These are phyloP conservation scores for Ophiocordyceps polyrhachis-furcata DNA, from an alignment of 2,329 filamentous ascomycete genomes.

Conservation along the genomic window DNA sequence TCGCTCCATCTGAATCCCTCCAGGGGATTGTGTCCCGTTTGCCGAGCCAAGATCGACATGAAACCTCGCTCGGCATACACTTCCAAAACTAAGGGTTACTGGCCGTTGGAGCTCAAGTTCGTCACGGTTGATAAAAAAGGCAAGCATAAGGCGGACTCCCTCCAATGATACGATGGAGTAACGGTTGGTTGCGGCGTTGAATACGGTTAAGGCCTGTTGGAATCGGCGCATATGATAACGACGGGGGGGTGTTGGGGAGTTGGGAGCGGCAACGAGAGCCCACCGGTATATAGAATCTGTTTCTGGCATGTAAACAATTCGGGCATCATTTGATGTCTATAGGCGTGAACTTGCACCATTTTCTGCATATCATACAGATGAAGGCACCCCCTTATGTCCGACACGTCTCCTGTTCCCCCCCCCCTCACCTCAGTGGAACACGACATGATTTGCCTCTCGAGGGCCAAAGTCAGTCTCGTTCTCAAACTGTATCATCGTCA, in stretches of 20 bases:
- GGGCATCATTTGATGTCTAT: neutral
- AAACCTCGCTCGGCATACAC: slow-evolving; percentile 21
- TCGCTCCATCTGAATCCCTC: slow-evolving; percentile 36
- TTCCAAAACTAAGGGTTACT: slow-evolving; percentile 31
- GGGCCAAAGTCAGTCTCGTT: slow-evolving; percentile 16
- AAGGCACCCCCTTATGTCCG: neutral
- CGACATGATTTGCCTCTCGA: slow-evolving; percentile 12
- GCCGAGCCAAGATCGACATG: slow-evolving; percentile 37
- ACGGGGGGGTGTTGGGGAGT: too few species aligned
- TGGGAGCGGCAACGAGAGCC: too few species aligned
- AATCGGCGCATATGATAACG: too few species aligned
- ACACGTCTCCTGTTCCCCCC: neutral
- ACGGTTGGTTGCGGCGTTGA: too few species aligned
- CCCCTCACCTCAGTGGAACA: slow-evolving; percentile 19
- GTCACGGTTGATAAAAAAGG: slow-evolving; percentile 37
- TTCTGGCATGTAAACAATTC: neutral
- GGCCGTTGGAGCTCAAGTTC: slow-evolving; percentile 42
- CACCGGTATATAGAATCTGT: too few species aligned
- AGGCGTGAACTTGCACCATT: neutral
- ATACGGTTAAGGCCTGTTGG: too few species aligned
- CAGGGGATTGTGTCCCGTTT: slow-evolving; percentile 45
- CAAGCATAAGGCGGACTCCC: slow-evolving; percentile 16
- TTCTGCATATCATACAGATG: neutral
- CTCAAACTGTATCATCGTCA: slow-evolving; percentile 18
- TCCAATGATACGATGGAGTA: slow-evolving; percentile 5